Evolutionary conservation across 2,329 filamentous ascomycete species (phyloP).

Genomic region (Albophoma yamanashiensis): DNA sequence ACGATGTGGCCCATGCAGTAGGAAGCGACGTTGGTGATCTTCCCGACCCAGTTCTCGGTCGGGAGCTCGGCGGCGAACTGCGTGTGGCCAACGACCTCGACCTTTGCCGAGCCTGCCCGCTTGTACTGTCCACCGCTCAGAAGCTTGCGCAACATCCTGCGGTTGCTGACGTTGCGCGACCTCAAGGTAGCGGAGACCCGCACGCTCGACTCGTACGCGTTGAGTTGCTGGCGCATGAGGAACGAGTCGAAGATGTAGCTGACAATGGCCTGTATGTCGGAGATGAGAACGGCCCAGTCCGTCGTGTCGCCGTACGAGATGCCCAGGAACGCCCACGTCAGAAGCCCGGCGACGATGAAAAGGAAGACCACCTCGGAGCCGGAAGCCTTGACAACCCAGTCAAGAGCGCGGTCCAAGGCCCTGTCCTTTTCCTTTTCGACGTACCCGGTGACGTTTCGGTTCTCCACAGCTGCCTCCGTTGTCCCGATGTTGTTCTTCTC

Average conservation of each 20-base stretch:
- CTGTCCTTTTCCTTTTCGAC: constrained; percentile 5
- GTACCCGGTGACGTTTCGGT: constrained; percentile 9
- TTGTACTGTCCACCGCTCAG: constrained; percentile 8
- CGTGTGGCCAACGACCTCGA: constrained; percentile 11
- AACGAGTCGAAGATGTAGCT: constrained; percentile 25
- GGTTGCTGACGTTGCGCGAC: constrained; percentile 20
- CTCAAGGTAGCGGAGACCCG: constrained; percentile 18
- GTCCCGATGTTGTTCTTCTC: not conserved
- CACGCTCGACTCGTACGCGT: constrained; percentile 15
- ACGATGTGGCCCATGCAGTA: constrained; percentile 17
- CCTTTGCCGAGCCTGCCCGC: constrained; percentile 6
- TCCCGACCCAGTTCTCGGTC: constrained; percentile 18
- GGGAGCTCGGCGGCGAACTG: constrained; percentile 8
- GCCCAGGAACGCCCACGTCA: constrained; percentile 18
- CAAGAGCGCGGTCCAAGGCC: constrained; percentile 10
- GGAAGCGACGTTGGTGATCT: constrained; percentile 13
- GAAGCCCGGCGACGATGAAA: constrained; percentile 18
- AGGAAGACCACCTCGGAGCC: constrained; percentile 13
- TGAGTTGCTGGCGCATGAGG: constrained; percentile 26
- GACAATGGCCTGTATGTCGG: constrained; percentile 23
- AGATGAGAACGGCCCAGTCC: constrained; percentile 24
- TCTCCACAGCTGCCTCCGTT: not conserved
- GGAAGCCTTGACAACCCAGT: constrained; percentile 8
- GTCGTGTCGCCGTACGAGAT: constrained; percentile 18
- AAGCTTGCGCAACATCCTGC: constrained; percentile 16